Percentiles rank a stretch among this genome's conserved stretches.
Conservation (phyloP, 2,329 filamentous ascomycete genomes). For the Colletotrichum godetiae region DNA sequence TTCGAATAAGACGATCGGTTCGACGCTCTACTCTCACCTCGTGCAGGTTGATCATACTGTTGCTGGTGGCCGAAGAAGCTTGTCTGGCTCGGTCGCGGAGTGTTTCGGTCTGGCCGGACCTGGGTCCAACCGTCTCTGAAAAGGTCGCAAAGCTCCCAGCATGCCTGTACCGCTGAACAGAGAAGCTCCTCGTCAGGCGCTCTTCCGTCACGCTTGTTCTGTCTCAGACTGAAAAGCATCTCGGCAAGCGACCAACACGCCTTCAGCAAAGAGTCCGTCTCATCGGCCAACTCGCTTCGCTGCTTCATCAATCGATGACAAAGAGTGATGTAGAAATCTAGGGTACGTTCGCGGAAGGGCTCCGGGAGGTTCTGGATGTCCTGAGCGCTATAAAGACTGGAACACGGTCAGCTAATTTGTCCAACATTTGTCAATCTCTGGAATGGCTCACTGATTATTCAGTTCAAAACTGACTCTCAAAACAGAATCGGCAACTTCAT, state of each 20-base stretch:
- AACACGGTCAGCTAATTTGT: background rate
- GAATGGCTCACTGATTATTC: constrained; percentile 79
- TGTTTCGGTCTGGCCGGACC: constrained; percentile 85
- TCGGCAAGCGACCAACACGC: constrained; percentile 93
- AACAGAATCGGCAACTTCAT: constrained; percentile 86
- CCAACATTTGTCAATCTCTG: background rate
- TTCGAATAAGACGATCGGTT: constrained; percentile 66
- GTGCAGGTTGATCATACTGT: constrained; percentile 58
- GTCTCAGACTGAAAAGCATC: constrained; percentile 91
- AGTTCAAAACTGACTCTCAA: constrained; percentile 93
- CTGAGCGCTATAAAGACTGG: constrained; percentile 86
- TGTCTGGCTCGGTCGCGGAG: constrained; percentile 83
- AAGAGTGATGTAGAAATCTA: constrained; percentile 94
- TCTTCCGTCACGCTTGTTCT: constrained; percentile 80
- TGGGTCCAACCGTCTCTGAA: constrained; percentile 94
- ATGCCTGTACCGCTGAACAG: constrained; percentile 89
- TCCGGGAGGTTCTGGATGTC: constrained; percentile 83
- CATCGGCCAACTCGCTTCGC: constrained; percentile 78
- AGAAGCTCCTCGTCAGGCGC: constrained; percentile 84
- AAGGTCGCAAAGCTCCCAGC: constrained; percentile 94
- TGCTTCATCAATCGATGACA: constrained; percentile 98
- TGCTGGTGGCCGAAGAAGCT: constrained; percentile 70
- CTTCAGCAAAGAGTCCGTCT: constrained; percentile 85
- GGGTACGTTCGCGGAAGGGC: constrained; percentile 86
- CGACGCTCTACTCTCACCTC: constrained; percentile 60